Evolutionary conservation across 164 flowering plant genomes (phyloP).

Genomic region (Umbellularia californica): DNA sequence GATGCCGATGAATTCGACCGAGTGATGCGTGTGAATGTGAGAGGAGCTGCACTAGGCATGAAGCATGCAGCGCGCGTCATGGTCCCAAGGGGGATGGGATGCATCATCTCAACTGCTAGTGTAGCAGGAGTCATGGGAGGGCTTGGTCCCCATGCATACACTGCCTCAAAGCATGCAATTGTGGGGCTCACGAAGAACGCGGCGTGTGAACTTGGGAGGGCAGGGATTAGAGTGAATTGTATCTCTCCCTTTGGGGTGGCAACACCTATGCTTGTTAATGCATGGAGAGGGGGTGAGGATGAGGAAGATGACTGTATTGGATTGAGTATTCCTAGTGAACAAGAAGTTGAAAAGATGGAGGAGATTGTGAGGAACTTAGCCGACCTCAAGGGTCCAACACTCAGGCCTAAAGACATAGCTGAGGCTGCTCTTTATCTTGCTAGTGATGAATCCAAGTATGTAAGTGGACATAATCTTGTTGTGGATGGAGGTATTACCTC

Average conservation of each 20-base stretch:
- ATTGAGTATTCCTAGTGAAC: conserved; percentile 28
- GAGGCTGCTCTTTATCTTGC: conserved; percentile 78
- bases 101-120: conserved; percentile 70
- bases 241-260: conserved; percentile 94
- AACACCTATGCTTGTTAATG: conserved; percentile 68
- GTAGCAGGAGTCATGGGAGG: conserved; percentile 84
- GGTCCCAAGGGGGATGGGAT: conserved; percentile 53
- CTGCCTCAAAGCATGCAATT: conserved; percentile 82
- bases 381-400: conserved; percentile 43
- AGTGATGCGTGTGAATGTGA: conserved; percentile 63
- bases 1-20: conserved; percentile 62
- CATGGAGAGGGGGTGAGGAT: conserved; percentile 40
- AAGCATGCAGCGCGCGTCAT: conserved; percentile 80
- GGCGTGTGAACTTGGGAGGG: conserved; percentile 71
- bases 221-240: conserved; percentile 81
- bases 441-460: conserved; percentile 73
- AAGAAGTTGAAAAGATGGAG: conserved; percentile 70
- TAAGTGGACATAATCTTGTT: conserved; percentile 79
- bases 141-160: conserved; percentile 76
- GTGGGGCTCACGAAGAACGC: conserved; percentile 78
- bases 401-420: conserved; percentile 59
- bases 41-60: conserved; percentile 64
- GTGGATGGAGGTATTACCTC: conserved; percentile 77
- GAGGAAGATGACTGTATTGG: conserved; percentile 27
- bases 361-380: conserved; percentile 64